Conservation (phyloP, 1,139 yeast genomes). For the Saccharomyces hybrid region DNA sequence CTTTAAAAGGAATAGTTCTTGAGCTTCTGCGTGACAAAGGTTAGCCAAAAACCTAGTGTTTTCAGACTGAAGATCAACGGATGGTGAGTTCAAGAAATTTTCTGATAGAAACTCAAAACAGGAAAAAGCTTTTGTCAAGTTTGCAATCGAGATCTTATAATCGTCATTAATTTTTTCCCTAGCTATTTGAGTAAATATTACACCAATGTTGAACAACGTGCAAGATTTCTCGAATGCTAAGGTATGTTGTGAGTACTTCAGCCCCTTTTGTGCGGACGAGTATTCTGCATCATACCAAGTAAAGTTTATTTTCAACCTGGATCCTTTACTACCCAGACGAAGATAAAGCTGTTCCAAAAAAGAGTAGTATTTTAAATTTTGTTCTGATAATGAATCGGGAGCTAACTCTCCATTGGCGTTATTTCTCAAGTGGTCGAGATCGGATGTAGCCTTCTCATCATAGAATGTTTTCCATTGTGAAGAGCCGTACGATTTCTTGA, state of each 20-base stretch:
- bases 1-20: constrained; percentile 69
- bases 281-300: constrained; percentile 71
- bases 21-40: constrained; percentile 80
- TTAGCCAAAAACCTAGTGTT: constrained; percentile 58
- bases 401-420: constrained; percentile 43
- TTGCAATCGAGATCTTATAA: constrained; percentile 51
- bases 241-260: constrained; percentile 52
- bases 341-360: constrained; percentile 75
- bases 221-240: constrained; percentile 89
- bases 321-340: constrained; percentile 58
- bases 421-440: constrained; percentile 25
- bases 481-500: constrained; percentile 28
- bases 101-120: constrained; percentile 64
- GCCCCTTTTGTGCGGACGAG: constrained; percentile 33
- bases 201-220: constrained; percentile 67
- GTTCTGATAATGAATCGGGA: constrained; percentile 39
- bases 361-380: constrained; percentile 67
- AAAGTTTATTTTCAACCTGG: constrained; percentile 55
- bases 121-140: constrained; percentile 75
- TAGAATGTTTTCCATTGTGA: constrained; percentile 28
- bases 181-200: constrained; percentile 44
- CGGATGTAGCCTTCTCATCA: constrained; percentile 23
- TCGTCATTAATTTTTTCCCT: constrained; percentile 38
- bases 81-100: constrained; percentile 86
- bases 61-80: constrained; percentile 65